A percentile compares a stretch with the other conserved stretches of the same genome.
phyloP scores from a whole-genome alignment of 2,329 filamentous ascomycete genomes.

The Alternaria tenuissima region DNA sequence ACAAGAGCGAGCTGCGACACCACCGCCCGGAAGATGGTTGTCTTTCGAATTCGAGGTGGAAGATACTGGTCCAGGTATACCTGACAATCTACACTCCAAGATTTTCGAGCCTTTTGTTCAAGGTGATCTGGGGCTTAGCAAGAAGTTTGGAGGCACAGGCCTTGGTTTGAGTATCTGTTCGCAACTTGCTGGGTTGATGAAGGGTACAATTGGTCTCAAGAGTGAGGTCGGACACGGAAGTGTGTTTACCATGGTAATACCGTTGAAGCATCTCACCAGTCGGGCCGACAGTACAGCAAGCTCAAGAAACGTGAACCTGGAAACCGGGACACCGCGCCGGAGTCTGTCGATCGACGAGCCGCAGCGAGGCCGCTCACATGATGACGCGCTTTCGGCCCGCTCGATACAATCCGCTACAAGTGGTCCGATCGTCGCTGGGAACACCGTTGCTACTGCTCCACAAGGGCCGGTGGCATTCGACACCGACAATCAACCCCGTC shows the following conservation, averaged over 20 bases:
- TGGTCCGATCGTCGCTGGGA: conserved; percentile 23
- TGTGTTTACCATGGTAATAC: conserved; percentile 83
- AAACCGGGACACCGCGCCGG: conserved; percentile 33
- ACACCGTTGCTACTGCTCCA: conserved; percentile 21
- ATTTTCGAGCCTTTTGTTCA: conserved; percentile 97
- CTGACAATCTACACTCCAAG: conserved; percentile 76
- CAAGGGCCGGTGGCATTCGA: conserved; percentile 56
- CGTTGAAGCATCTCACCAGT: conserved; percentile 77
- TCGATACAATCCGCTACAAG: conserved; percentile 45
- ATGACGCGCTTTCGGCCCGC: conserved; percentile 43
- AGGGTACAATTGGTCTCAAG: conserved; percentile 74
- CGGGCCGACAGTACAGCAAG: conserved; percentile 63
- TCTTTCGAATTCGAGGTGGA: conserved; percentile 88
- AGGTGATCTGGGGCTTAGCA: conserved; percentile 87
- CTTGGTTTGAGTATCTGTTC: conserved; percentile 89
- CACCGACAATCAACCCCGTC: conserved; percentile 74
- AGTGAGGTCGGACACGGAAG: conserved; percentile 79
- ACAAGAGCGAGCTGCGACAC: conserved; percentile 47
- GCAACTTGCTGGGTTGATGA: conserved; percentile 84
- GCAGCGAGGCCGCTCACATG: conserved; percentile 26
- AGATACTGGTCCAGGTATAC: conserved; percentile 87
- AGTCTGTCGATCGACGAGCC: conserved; percentile 41
- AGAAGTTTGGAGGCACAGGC: conserved; percentile 89
- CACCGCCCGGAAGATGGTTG: conserved; percentile 71
- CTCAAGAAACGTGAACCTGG: conserved; percentile 43